Percentiles rank a stretch among this genome's conserved stretches.
Conservation (phyloP, 257 asterid genomes). For the Nicotiana sylvestris region DNA sequence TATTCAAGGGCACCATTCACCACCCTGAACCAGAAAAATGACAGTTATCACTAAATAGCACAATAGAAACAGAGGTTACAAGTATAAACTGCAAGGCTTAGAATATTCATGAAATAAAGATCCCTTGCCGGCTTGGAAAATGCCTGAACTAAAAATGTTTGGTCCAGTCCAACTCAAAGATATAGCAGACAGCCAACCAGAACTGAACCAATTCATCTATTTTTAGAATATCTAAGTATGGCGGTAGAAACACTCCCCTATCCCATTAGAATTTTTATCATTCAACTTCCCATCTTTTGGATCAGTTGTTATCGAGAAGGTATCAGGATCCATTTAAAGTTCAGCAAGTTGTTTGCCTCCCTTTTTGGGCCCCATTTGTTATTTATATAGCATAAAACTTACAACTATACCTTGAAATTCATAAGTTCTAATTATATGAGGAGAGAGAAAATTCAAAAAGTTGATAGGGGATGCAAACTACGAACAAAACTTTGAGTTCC, state of each 20-base stretch:
- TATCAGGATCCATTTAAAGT: neutral
- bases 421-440: neutral
- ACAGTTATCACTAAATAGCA: neutral
- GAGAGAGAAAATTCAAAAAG: neutral
- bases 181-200: neutral
- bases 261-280: neutral
- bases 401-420: neutral
- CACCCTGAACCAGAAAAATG: conserved; percentile 52
- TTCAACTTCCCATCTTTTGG: neutral
- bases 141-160: neutral
- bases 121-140: neutral
- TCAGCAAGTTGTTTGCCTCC: neutral
- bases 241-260: neutral
- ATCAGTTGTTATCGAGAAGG: neutral
- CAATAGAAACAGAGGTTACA: conserved; percentile 2
- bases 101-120: neutral
- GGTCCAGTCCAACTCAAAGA: neutral
- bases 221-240: neutral
- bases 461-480: neutral
- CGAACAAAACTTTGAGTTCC: neutral
- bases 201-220: neutral
- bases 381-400: neutral
- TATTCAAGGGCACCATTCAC: conserved; percentile 94
- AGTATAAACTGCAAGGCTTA: neutral
- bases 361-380: neutral